phyloP scores from a whole-genome alignment of 1,139 yeast genomes.

The Suhomyces bolitotheri region DNA sequence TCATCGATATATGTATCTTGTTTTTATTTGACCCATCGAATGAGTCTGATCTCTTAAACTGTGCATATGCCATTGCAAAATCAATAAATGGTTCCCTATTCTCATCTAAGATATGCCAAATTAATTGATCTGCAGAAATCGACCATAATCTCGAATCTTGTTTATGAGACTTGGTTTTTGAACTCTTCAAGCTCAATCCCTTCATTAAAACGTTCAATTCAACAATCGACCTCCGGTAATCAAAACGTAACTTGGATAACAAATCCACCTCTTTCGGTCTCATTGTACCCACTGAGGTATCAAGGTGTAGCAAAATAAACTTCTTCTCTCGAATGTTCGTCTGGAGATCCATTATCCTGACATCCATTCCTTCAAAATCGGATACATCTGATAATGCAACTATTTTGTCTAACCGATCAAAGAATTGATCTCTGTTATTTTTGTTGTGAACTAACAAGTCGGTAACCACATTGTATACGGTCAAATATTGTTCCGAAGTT shows the following conservation, averaged over 20 bases:
- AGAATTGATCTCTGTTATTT: conserved; percentile 55
- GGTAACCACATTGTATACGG: conserved; percentile 61
- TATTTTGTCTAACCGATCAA: conserved; percentile 64
- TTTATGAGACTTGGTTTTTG: conserved; percentile 33
- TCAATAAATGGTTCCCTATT: conserved; percentile 67
- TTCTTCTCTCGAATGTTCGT: conserved; percentile 46
- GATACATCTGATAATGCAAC: conserved; percentile 68
- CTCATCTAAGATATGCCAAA: conserved; percentile 64
- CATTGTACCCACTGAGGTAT: conserved; percentile 28
- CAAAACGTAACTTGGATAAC: conserved; percentile 50
- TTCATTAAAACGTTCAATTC: conserved; percentile 68
- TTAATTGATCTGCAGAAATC: conserved; percentile 60
- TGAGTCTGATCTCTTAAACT: conserved; percentile 59
- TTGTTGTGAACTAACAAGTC: conserved; percentile 70
- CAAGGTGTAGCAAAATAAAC: conserved; percentile 48
- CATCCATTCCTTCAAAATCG: conserved; percentile 57
- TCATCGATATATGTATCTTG: conserved; percentile 56
- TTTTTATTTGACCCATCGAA: conserved; percentile 60
- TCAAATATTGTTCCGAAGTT: conserved; percentile 71
- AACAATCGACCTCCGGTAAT: conserved; percentile 53
- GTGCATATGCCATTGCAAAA: conserved; percentile 63
- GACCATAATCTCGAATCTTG: conserved; percentile 34
- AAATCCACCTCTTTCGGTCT: conserved; percentile 28
- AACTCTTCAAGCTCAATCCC: conserved; percentile 57
- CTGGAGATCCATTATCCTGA: conserved; percentile 57